Conservation (phyloP, 1,139 yeast genomes). For the Blastobotrys arbuscula region DNA sequence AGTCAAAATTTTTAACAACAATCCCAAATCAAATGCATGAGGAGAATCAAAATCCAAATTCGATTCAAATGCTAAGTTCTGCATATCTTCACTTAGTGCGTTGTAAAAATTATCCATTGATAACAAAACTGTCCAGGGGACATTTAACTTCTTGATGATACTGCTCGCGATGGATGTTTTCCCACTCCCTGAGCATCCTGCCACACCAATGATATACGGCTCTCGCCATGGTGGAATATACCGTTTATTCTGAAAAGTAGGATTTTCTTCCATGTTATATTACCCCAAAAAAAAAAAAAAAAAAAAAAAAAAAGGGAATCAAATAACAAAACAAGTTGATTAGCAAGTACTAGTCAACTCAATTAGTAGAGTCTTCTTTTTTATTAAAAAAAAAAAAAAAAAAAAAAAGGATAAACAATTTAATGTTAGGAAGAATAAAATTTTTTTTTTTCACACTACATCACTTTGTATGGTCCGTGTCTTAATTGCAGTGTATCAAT, state of each 20-base stretch:
- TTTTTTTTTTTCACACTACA: not conserved
- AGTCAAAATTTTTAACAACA: slow-evolving; percentile 56
- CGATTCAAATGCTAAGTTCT: slow-evolving; percentile 53
- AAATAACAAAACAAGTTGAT: too few relatives aligned
- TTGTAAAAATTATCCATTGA: slow-evolving; percentile 89
- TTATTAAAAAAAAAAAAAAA: too few relatives aligned
- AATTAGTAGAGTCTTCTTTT: too few relatives aligned
- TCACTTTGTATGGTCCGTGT: not conserved
- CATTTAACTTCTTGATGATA: slow-evolving; percentile 63
- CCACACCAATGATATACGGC: slow-evolving; percentile 91
- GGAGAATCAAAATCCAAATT: slow-evolving; percentile 88
- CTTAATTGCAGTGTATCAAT: too few relatives aligned
- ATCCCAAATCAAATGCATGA: slow-evolving; percentile 69
- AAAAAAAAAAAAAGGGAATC: not conserved
- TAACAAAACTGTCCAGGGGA: slow-evolving; percentile 90
- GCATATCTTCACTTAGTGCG: slow-evolving; percentile 59
- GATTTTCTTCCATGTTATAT: slow-evolving; percentile 14
- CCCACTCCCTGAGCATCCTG: slow-evolving; percentile 94
- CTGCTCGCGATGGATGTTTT: slow-evolving; percentile 87
- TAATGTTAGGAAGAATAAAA: not conserved
- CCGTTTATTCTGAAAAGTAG: slow-evolving; percentile 19
- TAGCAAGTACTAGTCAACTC: too few relatives aligned
- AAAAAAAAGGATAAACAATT: not conserved
- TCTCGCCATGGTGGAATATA: slow-evolving; percentile 87
- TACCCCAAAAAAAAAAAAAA: slow-evolving; percentile 1